Evolutionary conservation across 1,284 basidiomycete species (phyloP).

Genomic region (Cryptococcus floricola): DNA sequence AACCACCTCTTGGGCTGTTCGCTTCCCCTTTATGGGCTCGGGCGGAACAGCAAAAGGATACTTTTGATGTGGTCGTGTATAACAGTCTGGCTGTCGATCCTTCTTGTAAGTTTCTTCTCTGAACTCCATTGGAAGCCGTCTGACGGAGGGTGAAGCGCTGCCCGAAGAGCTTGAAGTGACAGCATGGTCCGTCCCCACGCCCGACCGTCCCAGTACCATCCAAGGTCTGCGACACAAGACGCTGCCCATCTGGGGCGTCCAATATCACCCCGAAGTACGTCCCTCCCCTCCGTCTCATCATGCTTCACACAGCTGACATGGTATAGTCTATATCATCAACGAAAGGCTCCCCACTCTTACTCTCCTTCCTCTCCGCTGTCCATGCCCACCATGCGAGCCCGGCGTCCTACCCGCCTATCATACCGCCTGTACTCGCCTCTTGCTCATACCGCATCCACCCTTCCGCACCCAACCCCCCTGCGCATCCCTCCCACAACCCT

Average conservation of each 20-base stretch:
- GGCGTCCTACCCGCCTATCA: conserved; percentile 31
- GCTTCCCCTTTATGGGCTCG: conserved; percentile 24
- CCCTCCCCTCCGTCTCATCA: not conserved
- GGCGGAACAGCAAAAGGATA: conserved; percentile 14
- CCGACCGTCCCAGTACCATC: conserved; percentile 36
- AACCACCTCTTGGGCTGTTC: conserved; percentile 31
- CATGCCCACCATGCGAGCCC: conserved; percentile 27
- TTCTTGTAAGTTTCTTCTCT: conserved; percentile 20
- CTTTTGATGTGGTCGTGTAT: conserved; percentile 76
- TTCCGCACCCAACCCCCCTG: not conserved
- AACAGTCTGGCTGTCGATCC: conserved; percentile 55
- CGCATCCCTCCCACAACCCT: not conserved
- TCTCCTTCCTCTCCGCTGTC: conserved; percentile 44
- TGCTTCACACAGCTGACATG: not conserved
- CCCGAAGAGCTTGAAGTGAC: conserved; percentile 51
- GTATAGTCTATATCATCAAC: conserved; percentile 51
- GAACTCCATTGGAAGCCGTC: not conserved
- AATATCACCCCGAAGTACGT: conserved; percentile 84
- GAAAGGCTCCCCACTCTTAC: conserved; percentile 41
- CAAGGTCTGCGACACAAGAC: conserved; percentile 56
- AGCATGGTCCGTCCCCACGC: conserved; percentile 46
- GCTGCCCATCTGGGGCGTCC: conserved; percentile 85
- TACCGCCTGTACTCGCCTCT: conserved; percentile 25
- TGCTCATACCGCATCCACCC: conserved; percentile 40
- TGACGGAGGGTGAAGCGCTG: conserved; percentile 31